Evolutionary conservation across 768 basidiomycete species (phyloP), one percentile per base, ranked within the genome.

Genomic region (Lactifluus subvellereus): DNA sequence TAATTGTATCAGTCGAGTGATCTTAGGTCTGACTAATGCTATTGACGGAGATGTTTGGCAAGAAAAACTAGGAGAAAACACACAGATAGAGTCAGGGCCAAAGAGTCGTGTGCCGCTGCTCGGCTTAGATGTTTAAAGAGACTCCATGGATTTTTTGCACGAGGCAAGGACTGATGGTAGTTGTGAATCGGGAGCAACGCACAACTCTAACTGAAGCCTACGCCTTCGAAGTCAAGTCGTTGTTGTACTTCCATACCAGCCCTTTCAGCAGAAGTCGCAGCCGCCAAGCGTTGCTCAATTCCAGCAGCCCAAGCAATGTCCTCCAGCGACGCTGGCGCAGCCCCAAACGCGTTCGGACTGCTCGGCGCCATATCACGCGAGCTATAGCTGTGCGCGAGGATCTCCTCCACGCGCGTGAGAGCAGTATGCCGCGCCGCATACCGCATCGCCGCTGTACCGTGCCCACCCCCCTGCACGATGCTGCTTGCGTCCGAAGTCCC

Each of bases 321-420:
- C n/a, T 60, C 62, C 53, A 51, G 13, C 51, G 57, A 40, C 6
- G 38, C 66, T 16, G 13, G 52, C n/a, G 14, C 35, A 13, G 68
- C 68, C 1, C 70, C 70, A 53, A 70, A 69, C 53, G 65, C 60
- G 18, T 60, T 69, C 27, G 70, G 70, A 58, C 70, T 71, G 6
- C 18, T 40, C 6, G 58, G 61, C 20, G 35, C 54, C 30, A 67
- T 32, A 47, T 65, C 65, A 0, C 67, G 60, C 47, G 68, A 64
- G 67, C 73, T 71, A 50, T 71, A 72, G 60, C 73, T 70, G 13
- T 64, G 60, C 6, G 69, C 64, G 6, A 75, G 54, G 20, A 75
- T 75, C 59, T 69, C 70, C 22, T 69, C 71, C 38, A 75, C 74
- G 37, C 66, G 70, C 56, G 66, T 60, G 18, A 70, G 69, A 4